Percentiles rank a stretch among this genome's conserved stretches.
phyloP scores from a whole-genome alignment of 1,284 basidiomycete species.

The Mrakiaceae sp. region DNA sequence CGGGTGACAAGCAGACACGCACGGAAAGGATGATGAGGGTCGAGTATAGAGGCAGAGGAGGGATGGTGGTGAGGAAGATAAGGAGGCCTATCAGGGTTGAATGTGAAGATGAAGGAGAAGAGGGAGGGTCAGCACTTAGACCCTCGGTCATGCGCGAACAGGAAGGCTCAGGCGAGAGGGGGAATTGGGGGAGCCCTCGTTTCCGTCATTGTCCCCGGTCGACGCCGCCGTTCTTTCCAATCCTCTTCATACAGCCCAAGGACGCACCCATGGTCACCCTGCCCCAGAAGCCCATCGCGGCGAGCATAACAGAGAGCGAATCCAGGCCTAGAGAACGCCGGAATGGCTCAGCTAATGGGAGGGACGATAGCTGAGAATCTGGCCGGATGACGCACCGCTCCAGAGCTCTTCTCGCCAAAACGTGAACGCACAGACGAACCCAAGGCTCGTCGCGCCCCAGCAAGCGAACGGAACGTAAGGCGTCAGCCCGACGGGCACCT shows the following conservation, averaged over 20 bases:
- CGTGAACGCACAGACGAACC: conserved; percentile 28
- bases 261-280: conserved; percentile 6
- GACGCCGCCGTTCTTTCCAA: too few relatives aligned
- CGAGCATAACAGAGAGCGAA: not conserved
- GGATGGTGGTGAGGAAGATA: conserved; percentile 34
- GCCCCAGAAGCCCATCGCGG: not conserved
- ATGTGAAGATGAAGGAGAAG: not conserved
- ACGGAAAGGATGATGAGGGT: conserved; percentile 38
- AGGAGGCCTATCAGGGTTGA: conserved; percentile 20
- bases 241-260: not conserved
- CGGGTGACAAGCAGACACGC: too few relatives aligned
- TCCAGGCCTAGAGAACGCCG: not conserved
- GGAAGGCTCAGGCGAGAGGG: too few relatives aligned
- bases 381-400: conserved; percentile 23
- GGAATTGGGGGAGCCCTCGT: not conserved
- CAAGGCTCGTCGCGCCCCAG: conserved; percentile 30
- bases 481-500: not conserved
- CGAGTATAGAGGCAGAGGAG: conserved; percentile 42
- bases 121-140: not conserved
- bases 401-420: conserved; percentile 33
- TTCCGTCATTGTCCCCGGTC: not conserved
- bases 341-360: not conserved
- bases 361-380: not conserved
- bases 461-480: conserved; percentile 21
- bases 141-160: not conserved